These are phyloP conservation scores for Persicaria tinctoria DNA, from an alignment of 148 eudicot genomes.

Conservation along the genomic window DNA sequence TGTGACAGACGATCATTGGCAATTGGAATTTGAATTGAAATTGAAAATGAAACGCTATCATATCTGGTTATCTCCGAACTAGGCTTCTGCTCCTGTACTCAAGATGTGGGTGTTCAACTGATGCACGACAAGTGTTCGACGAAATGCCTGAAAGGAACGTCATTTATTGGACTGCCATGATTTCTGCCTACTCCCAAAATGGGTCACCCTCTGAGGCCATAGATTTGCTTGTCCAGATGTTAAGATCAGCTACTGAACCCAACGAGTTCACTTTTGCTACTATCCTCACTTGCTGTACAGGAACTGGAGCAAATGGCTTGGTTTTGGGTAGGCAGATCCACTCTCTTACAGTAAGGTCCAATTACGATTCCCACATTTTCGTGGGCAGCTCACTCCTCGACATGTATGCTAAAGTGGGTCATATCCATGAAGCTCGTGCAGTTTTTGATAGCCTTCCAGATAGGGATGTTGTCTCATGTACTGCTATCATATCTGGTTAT, in stretches of 20 bases:
- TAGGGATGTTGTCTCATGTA: constrained; percentile 83
- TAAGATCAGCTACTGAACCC: constrained; percentile 81
- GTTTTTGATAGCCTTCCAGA: constrained; percentile 59
- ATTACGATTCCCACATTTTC: constrained; percentile 54
- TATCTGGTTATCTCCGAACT: constrained; percentile 32
- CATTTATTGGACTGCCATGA: constrained; percentile 89
- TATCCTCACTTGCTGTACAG: constrained; percentile 50
- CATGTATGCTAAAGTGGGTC: constrained; percentile 80
- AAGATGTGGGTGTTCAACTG: constrained; percentile 50
- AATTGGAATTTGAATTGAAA: too few relatives aligned
- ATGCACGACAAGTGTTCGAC: constrained; percentile 67
- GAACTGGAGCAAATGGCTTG: constrained; percentile 32
- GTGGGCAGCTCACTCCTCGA: constrained; percentile 96
- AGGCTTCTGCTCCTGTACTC: constrained; percentile 53
- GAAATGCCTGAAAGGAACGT: constrained; percentile 83
- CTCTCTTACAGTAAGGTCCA: constrained; percentile 42
- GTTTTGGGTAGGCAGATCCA: constrained; percentile 70
- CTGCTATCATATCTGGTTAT: constrained; percentile 84
- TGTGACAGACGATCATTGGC: too few relatives aligned
- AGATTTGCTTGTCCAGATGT: constrained; percentile 54
- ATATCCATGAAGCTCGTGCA: constrained; percentile 53
- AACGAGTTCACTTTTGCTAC: constrained; percentile 86
- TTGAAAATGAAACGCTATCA: too few relatives aligned
- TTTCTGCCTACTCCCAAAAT: constrained; percentile 56
- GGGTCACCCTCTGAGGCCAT: constrained; percentile 47